Percentiles rank a stretch among this genome's conserved stretches.
Conservation (phyloP, 768 basidiomycete genomes). For the Gloeopeniophorella convolvens region DNA sequence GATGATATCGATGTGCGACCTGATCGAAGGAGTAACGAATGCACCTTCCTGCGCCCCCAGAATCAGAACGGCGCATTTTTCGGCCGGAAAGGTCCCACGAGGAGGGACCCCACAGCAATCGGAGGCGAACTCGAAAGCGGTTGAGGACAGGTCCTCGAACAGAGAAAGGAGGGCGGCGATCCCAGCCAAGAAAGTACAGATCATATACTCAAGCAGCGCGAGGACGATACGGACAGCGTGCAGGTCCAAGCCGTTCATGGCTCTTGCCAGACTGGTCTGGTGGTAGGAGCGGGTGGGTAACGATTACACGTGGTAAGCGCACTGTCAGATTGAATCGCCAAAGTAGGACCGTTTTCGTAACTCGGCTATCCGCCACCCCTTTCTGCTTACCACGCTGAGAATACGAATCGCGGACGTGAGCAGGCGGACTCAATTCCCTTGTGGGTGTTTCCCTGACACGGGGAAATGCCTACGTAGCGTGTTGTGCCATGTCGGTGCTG, state of each 20-base stretch:
- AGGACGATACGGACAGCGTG: slow-evolving; percentile 1
- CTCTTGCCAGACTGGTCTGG: too few species aligned
- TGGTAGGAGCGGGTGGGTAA: too few species aligned
- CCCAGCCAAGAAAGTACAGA: slow-evolving; percentile 12
- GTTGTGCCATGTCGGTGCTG: too few species aligned
- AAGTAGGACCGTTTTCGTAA: too few species aligned
- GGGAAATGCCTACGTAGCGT: too few species aligned
- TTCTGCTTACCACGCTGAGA: too few species aligned
- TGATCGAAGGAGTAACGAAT: not conserved
- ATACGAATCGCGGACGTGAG: too few species aligned
- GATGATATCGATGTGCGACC: not conserved
- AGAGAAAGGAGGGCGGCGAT: slow-evolving; percentile 16
- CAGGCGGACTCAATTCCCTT: too few species aligned
- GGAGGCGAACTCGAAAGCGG: slow-evolving; percentile 16
- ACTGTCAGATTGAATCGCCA: too few species aligned
- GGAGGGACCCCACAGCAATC: slow-evolving; percentile 19
- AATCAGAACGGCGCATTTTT: slow-evolving; percentile 28
- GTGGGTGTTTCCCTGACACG: too few species aligned
- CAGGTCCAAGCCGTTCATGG: slow-evolving; percentile 1
- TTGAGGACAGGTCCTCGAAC: slow-evolving; percentile 12
- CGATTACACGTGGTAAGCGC: too few species aligned
- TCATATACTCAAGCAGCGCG: slow-evolving; percentile 4
- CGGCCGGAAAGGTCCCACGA: slow-evolving; percentile 22
- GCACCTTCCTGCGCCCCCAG: slow-evolving; percentile 28
- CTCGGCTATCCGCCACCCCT: too few species aligned